Base-by-base conservation (phyloP, 768 basidiomycete genomes). In the Collybiopsis luxurians region DNA sequence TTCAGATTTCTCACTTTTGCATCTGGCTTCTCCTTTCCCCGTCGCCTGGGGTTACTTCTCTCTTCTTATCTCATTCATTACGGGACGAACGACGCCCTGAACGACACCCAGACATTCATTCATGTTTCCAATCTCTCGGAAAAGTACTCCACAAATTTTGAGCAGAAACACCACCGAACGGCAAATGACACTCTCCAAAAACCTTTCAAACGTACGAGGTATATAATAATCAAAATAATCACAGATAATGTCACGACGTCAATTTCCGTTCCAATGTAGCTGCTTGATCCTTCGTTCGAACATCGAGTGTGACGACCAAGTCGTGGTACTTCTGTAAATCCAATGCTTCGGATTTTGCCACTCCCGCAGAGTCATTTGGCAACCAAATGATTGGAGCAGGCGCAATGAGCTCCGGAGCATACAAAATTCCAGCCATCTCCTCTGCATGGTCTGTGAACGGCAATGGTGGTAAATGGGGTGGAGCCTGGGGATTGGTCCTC, bases 311-410 rank as follows among this genome's bases (percentile, higher is more conserved):
- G 48, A 85, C 87, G 34, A 75, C 75, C 58, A 93, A 71, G 55
- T 83, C 77, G 63, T 92, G 90, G 66, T 88, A 90, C 62, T 81
- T 84, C 65, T 85, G 80, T 63, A 92, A 72, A 69, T 94, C 91
- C 47, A 80, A 75, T 27, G 89, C 89, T 69, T 92, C 90, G 4
- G 86, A 83, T 38, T 81, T 78, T 7, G 86, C 89, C 15, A 91
- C 83, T 23, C 87, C 87, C 15, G 85, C 83, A 11, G 78, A 78
- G 67, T 92, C 90, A 67, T 89, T 86, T 1, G 89, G 89, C n/a
- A 92, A 75, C 91, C 91, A 92, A 50, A 94, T 89, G 58, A 88
- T 84, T 1, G 90, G 90, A 19, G 80, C 74, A 17, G 90, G 89
- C 12, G 89, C 88, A 60, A 90, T 79, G 39, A 92, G 77, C 68